Base-by-base conservation (phyloP, 2,329 filamentous ascomycete species). In the Exophiala phaeomuriformis region DNA sequence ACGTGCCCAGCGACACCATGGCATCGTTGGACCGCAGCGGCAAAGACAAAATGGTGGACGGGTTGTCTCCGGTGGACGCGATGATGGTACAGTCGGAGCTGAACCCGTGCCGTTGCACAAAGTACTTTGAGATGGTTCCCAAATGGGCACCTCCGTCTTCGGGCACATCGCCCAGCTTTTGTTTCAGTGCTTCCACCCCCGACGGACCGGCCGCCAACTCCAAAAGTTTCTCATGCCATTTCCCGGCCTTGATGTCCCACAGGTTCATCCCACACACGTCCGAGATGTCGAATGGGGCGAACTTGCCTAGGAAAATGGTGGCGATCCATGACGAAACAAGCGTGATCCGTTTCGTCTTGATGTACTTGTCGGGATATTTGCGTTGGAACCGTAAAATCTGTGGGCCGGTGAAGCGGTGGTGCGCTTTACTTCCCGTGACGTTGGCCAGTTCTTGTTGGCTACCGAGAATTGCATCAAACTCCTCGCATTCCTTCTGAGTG, bases 181-280 rank as follows among this genome's bases (percentile, higher is more conserved):
- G 67, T 62, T 82, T 84, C 48, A 97, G 78, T 31, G 82, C 83
- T 3, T 75, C 75, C 5, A 83, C 76, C 1, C 79, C 82, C 49
- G 78, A 77, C 29, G 77, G 71, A 41, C 85, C 88, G 3, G 87
- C 88, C 19, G 86, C 81, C 8, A 95, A 82, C 37, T 80, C 76
- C 12, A 98, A 80, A 1, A 96, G 79, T 12, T 80, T 73, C 52
- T 90, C 81, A 61, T 85, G 83, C 83, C 89, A 97, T 19, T 71
- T 68, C 60, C 86, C 82, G 19, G 78, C 76, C 59, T 82, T 75
- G 60, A 97, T 90, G 65, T 97, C 89, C 89, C 90, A 97, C 4
- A 98, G 76, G 68, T 97, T 95, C 85, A 95, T 95, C 50, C 93
- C 93, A 65, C 90, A 95, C 28, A 91, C 90, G 71, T 98, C 93